Conservation (phyloP, 2,329 filamentous ascomycete species). For the Pseudophaeomoniella oleicola region DNA sequence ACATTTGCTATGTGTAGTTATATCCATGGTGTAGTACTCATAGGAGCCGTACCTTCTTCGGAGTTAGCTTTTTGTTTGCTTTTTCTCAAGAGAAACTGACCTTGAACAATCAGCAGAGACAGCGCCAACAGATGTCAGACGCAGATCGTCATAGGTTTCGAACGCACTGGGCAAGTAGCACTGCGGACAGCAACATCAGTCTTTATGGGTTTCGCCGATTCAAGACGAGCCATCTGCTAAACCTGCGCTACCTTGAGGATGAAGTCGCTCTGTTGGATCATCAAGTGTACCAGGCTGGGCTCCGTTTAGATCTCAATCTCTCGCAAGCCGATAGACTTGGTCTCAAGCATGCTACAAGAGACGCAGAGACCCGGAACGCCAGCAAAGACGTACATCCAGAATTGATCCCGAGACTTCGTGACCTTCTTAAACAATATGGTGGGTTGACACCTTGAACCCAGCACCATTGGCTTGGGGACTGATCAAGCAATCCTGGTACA, state of each 20-base stretch:
- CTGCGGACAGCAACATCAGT: slow-evolving; percentile 12
- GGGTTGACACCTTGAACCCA: too few relatives aligned
- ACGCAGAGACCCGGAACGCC: slow-evolving; percentile 6
- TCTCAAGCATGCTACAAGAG: slow-evolving; percentile 13
- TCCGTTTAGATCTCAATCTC: slow-evolving; percentile 11
- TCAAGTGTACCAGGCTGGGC: slow-evolving; percentile 18
- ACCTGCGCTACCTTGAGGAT: slow-evolving; percentile 18
- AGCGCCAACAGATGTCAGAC: background rate
- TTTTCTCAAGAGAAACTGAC: too few relatives aligned
- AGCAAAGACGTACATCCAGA: slow-evolving; percentile 8
- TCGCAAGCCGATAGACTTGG: slow-evolving; percentile 14
- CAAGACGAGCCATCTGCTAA: slow-evolving; percentile 18
- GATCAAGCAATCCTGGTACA: too few relatives aligned
- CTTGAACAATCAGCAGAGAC: background rate
- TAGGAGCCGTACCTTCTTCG: too few relatives aligned
- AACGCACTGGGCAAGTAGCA: slow-evolving; percentile 6
- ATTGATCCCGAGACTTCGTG: slow-evolving; percentile 10
- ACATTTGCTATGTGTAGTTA: too few relatives aligned
- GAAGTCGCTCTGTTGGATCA: slow-evolving; percentile 19
- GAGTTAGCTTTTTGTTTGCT: too few relatives aligned
- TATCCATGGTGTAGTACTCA: too few relatives aligned
- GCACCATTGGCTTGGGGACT: too few relatives aligned
- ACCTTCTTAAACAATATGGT: slow-evolving; percentile 12
- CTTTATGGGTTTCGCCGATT: slow-evolving; percentile 14
- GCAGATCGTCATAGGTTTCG: background rate